Evolutionary conservation across 75 land plant genomes (phyloP), one percentile per base, ranked within the genome.

Genomic region (Azolla pinnata): DNA sequence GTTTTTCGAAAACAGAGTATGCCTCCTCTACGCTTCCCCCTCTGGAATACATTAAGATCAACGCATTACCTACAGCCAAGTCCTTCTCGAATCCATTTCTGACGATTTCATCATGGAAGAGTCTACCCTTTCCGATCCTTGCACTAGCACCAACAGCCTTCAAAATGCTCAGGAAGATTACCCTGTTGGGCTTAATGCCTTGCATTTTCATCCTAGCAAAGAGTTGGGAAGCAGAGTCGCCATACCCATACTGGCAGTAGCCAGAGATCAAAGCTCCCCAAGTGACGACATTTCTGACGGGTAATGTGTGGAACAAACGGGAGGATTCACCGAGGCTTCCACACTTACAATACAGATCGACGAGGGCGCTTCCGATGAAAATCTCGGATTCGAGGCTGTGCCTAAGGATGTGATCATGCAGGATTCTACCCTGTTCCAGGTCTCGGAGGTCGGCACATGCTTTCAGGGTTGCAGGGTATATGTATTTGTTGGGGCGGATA

Each of bases 181-280:
- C 81, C 72, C 81, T 75, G 46, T 83, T 81, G 0, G 84, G 79
- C 56, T 50, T 75, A 34, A 69, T 66, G 2, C 66, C 75, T 0
- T 55, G 65, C 31, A 8, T 17, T 10, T 68, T 46, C 87, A 87
- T 87, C 28, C 51, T 23, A 30, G 28, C 8, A 16, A 87, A 68
- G 20, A 80, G 59, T 18, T 29, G 27, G 17, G 72, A 20, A 0
- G 79, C 38, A 19, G 33, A 70, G 2, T 51, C 47, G n/a, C 67
- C 64, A 38, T 63, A 34, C 0, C 80, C 82, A 35, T 73, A 48
- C 31, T 68, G 79, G 21, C 68, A 67, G 46, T 56, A 77, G 1
- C 82, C 85, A 59, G 66, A 67, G 57, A 85, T 79, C 44, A 85
- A 63, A 12, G 72, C 64, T 0, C 78, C 82, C 88, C 88, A 84